Base-by-base conservation (phyloP, 176 grass and related monocot species). In the Ensete glaucum region DNA sequence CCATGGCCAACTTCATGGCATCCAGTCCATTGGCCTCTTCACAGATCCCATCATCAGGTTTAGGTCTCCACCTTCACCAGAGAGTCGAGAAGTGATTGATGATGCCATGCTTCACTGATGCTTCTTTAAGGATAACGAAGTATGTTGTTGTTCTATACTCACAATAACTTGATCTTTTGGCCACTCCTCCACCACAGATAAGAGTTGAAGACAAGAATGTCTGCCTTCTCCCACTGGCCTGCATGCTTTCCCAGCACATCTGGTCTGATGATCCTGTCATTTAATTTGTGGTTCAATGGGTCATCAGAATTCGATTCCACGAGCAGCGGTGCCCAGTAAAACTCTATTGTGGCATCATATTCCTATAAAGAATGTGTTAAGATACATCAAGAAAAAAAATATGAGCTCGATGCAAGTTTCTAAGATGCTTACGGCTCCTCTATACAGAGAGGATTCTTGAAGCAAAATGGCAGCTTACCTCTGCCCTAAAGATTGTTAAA, bases 251-350 rank as follows among this genome's bases (percentile, higher is more conserved):
- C 11, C 15, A 80, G 48, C 0, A 57, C 62, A 34, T 73, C 68
- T 8, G 67, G 34, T n/a, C 69, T 69, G 29, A 80, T 80, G 68
- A 73, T 80, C 49, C 78, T 59, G 21, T 73, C 58, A 6, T 22
- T 15, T 52, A 64, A 19, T 52, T 57, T 62, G 34, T 80, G 78
- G 48, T 43, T 62, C 11, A 80, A 56, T n/a, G 78, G 78, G 23
- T 80, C 78, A 64, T 80, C 78, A 19, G 67, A 80, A 17, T 80
- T 80, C 11, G 78, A 80, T 51, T 80, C 78, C 3, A 80, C 57
- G 17, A 80, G 15, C 13, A 80, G 21, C 1, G 78, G 78, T 8
- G 77, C 77, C 77, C 77, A 79, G 53, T 79, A 71, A n/a, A 79
- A 79, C 66, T 79, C 77, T n/a, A 79, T 53, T 1, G 63, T 56